Evolutionary conservation across 139 green algal genomes (phyloP), one percentile per base, ranked within the genome.

Genomic region (Zygnema circumcarinatum): DNA sequence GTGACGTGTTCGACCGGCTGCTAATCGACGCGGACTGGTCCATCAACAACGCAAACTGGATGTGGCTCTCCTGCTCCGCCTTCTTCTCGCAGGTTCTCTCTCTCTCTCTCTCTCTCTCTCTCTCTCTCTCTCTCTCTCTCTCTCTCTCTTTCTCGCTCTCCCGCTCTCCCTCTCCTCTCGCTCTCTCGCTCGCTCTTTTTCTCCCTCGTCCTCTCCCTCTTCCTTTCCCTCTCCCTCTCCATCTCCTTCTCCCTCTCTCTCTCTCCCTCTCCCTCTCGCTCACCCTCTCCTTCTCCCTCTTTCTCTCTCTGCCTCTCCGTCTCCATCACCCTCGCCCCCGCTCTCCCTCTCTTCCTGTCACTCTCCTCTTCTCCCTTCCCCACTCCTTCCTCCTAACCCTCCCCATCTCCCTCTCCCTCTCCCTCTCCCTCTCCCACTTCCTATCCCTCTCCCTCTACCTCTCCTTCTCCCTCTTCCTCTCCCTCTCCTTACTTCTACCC

Each of bases 41-140:
- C 52, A 84, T 98, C 11, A 97, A 97, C 91, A 93, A 93, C 73
- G 94, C 88, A 87, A 98, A 98, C 92, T 98, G 96, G 97, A 95
- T 98, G 94, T 99, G 97, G 96, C 93, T 98, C 35, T 94, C 83
- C 25, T 93, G 93, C 38, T 93, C 74, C 7, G 92, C 95, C 36
- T 99, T 99, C 91, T 99, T 98, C 93, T 92, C 88, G 39, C 95
- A 96, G 92, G 86, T 78, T 33, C 31, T 62, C 47, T 16, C 47
- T 62, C 67, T 33, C 67, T 87, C 25, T 42, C 11, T 84, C 33
- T 84, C 7, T 84, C 33, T 81, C 33, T 84, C 33, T 84, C 33
- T 84, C 33, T 84, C 33, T 84, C 33, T 84, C 33, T 84, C 33
- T 84, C 33, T 84, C 69, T 78, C 69, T 78, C 69, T 78, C 69